A percentile compares a stretch with the other conserved stretches of the same genome.
Conservation (phyloP, 1,284 basidiomycete genomes). For the Cryptococcus sp. region DNA sequence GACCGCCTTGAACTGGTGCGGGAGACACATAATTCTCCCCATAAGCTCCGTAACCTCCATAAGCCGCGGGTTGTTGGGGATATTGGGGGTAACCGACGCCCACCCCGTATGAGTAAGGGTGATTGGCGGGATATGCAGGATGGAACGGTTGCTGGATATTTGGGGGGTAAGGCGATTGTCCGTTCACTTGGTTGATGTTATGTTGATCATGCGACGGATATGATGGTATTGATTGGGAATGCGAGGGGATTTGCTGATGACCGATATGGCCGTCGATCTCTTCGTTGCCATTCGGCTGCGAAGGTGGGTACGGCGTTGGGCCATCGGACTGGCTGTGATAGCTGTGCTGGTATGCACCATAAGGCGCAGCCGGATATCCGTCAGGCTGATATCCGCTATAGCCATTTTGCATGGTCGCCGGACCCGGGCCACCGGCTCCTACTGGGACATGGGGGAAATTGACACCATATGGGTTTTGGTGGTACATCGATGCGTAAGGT, state of each 20-base stretch:
- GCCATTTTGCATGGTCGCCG: slow-evolving; percentile 49
- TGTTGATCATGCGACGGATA: slow-evolving; percentile 12
- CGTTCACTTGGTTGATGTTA: slow-evolving; percentile 7
- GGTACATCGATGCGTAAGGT: slow-evolving; percentile 12
- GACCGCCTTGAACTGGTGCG: neutral
- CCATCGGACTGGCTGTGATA: slow-evolving; percentile 5
- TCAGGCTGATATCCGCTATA: slow-evolving; percentile 25
- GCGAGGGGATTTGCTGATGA: neutral
- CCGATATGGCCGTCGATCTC: neutral
- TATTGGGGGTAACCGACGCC: slow-evolving; percentile 39
- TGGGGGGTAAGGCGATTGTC: slow-evolving; percentile 1
- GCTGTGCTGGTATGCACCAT: slow-evolving; percentile 10
- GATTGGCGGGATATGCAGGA: slow-evolving; percentile 38
- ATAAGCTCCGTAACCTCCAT: slow-evolving; percentile 13
- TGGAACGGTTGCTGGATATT: slow-evolving; percentile 10
- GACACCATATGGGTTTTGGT: slow-evolving; percentile 8
- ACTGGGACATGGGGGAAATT: slow-evolving; percentile 21
- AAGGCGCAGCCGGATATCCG: slow-evolving; percentile 7
- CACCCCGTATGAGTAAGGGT: slow-evolving; percentile 47
- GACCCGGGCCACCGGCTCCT: slow-evolving; percentile 40
- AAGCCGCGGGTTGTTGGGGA: slow-evolving; percentile 3
- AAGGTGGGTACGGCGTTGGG: neutral
- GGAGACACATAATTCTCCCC: slow-evolving; percentile 8
- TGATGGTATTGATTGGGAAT: slow-evolving; percentile 1
- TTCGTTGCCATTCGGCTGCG: slow-evolving; percentile 5